A percentile compares a stretch with the other conserved stretches of the same genome.
phyloP scores from a whole-genome alignment of 2,329 filamentous ascomycete genomes.

The Graphiopsis chlorocephala region DNA sequence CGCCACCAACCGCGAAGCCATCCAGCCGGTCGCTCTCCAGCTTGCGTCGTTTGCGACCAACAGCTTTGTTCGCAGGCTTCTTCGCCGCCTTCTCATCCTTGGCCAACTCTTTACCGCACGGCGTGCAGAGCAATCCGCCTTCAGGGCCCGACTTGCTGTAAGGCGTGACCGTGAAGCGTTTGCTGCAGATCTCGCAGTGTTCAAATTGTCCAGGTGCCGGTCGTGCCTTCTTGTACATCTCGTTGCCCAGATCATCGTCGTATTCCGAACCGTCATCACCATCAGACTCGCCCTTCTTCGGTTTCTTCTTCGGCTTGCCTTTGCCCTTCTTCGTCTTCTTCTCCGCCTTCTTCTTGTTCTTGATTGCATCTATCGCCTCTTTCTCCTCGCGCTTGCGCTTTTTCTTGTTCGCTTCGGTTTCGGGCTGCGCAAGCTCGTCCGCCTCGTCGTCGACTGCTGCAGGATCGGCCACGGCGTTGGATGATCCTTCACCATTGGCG shows the following conservation, averaged over 20 bases:
- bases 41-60: slow-evolving; percentile 66
- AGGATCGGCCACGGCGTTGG: slow-evolving; percentile 30
- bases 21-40: slow-evolving; percentile 82
- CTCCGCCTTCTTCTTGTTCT: slow-evolving; percentile 37
- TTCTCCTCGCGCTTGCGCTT: slow-evolving; percentile 59
- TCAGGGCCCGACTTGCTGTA: slow-evolving; percentile 79
- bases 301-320: slow-evolving; percentile 47
- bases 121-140: slow-evolving; percentile 80
- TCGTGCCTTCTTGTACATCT: slow-evolving; percentile 55
- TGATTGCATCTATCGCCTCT: slow-evolving; percentile 41
- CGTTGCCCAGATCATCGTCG: slow-evolving; percentile 45
- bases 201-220: slow-evolving; percentile 81
- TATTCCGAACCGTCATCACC: slow-evolving; percentile 43
- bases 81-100: slow-evolving; percentile 63
- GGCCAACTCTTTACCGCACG: slow-evolving; percentile 72
- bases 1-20: slow-evolving; percentile 63
- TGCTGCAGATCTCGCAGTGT: slow-evolving; percentile 80
- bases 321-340: slow-evolving; percentile 40
- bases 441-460: slow-evolving; percentile 32
- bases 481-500: slow-evolving; percentile 15
- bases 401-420: slow-evolving; percentile 39
- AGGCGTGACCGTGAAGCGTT: slow-evolving; percentile 87
- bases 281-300: slow-evolving; percentile 41
- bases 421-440: slow-evolving; percentile 34
- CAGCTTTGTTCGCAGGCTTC: slow-evolving; percentile 56